Evolutionary conservation across 495 filamentous ascomycete genomes (phyloP).

Genomic region (Aspergillus baeticus): DNA sequence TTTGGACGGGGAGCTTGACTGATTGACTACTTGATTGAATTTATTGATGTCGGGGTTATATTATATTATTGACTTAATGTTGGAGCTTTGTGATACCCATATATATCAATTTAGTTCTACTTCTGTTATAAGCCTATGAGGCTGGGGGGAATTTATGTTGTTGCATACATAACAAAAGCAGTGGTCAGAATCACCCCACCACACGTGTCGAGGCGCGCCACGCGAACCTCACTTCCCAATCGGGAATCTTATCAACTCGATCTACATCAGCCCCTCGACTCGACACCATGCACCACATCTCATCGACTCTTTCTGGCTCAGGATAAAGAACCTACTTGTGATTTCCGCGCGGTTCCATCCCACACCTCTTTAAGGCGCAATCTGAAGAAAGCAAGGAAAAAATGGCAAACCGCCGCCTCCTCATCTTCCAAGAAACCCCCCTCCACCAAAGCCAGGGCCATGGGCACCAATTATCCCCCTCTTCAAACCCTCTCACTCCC

Average conservation of each 20-base stretch:
- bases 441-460: background rate
- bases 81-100: conserved; percentile 11
- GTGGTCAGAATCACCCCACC: background rate
- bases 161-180: background rate
- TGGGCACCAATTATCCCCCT: conserved; percentile 11
- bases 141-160: too few species aligned
- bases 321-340: too few species aligned
- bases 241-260: conserved; percentile 1
- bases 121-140: too few species aligned
- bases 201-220: conserved; percentile 5
- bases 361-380: background rate
- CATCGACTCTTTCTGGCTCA: background rate
- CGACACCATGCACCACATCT: background rate
- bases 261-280: background rate
- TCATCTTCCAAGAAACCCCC: conserved; percentile 15
- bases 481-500: conserved; percentile 33
- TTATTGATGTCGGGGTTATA: background rate
- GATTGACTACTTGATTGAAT: conserved; percentile 8
- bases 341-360: too few species aligned
- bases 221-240: conserved; percentile 1
- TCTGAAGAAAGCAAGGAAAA: background rate
- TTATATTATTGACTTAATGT: background rate
- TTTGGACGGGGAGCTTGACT: conserved; percentile 63
- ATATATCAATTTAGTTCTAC: background rate
- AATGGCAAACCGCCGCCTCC: conserved; percentile 15